Evolutionary conservation across 371 early-diverging fungal species (phyloP).

Genomic region (Blastocladiella emersonii): DNA sequence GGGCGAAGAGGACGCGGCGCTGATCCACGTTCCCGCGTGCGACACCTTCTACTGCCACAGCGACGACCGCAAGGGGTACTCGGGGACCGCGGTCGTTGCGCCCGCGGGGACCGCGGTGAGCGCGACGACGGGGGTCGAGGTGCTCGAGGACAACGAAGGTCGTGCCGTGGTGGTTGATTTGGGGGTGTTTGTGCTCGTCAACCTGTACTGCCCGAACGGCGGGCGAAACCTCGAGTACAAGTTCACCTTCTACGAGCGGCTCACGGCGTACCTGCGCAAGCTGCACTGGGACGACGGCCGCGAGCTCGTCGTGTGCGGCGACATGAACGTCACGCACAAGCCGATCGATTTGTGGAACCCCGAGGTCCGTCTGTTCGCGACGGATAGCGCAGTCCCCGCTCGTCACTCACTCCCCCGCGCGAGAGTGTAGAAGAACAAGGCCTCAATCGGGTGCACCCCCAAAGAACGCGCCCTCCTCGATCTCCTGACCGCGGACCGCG

Average conservation of each 20-base stretch:
- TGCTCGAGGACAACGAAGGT: not conserved
- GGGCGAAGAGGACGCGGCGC: not conserved
- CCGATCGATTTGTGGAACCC: not conserved
- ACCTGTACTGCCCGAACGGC: not conserved
- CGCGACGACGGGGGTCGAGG: not conserved
- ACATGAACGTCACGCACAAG: not conserved
- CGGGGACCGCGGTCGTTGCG: not conserved
- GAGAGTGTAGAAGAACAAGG: not conserved
- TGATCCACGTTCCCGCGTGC: not conserved
- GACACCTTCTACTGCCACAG: not conserved
- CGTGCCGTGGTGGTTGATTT: not conserved
- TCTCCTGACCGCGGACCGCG: not conserved
- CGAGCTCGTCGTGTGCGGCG: not conserved
- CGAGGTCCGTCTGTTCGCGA: not conserved
- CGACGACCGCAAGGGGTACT: not conserved
- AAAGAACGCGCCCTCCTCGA: not conserved
- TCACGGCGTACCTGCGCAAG: not conserved
- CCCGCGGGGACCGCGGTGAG: not conserved
- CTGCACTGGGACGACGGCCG: not conserved
- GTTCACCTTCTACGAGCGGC: not conserved
- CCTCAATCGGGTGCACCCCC: not conserved
- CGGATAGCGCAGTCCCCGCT: too few species aligned
- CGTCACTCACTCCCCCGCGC: not conserved
- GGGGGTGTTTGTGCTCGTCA: not conserved
- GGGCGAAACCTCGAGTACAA: not conserved